Evolutionary conservation across 1,284 basidiomycete species (phyloP).

Genomic region (Veloporphyrellus conicus): DNA sequence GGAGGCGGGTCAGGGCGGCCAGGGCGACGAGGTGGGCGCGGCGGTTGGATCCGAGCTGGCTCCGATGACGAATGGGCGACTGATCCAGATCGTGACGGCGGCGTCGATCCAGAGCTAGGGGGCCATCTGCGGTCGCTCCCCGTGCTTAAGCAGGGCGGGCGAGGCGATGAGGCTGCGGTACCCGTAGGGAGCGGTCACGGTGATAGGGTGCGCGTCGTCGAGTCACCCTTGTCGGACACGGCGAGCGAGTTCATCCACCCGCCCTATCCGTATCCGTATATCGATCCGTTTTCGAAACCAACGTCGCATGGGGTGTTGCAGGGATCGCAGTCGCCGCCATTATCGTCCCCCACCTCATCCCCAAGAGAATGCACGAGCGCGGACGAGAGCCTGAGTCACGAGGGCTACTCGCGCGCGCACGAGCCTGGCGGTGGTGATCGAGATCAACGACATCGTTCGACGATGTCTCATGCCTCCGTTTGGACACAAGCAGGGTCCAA

Average conservation of each 20-base stretch:
- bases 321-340: slow-evolving; percentile 23
- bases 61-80: slow-evolving; percentile 39
- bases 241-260: slow-evolving; percentile 7
- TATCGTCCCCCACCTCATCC: slow-evolving; percentile 24
- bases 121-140: slow-evolving; percentile 12
- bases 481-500: slow-evolving; percentile 40
- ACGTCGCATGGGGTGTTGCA: slow-evolving; percentile 8
- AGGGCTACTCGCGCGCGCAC: slow-evolving; percentile 3
- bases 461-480: slow-evolving; percentile 34
- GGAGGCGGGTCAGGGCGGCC: not conserved
- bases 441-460: slow-evolving; percentile 28
- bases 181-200: too few relatives aligned
- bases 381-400: slow-evolving; percentile 19
- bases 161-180: not conserved
- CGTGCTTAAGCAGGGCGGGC: slow-evolving; percentile 6
- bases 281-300: slow-evolving; percentile 22
- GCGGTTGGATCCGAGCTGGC: slow-evolving; percentile 43
- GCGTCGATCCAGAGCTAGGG: slow-evolving; percentile 9
- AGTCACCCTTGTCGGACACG: slow-evolving; percentile 29
- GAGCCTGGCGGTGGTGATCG: slow-evolving; percentile 8
- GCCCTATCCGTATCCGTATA: slow-evolving; percentile 12
- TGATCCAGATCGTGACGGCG: slow-evolving; percentile 22
- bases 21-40: slow-evolving; percentile 29
- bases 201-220: slow-evolving; percentile 16
- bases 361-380: slow-evolving; percentile 15